Percentiles rank a stretch among this genome's conserved stretches.
phyloP scores from a whole-genome alignment of 2,329 filamentous ascomycete genomes.

The Phyllosticta citrichinensis region DNA sequence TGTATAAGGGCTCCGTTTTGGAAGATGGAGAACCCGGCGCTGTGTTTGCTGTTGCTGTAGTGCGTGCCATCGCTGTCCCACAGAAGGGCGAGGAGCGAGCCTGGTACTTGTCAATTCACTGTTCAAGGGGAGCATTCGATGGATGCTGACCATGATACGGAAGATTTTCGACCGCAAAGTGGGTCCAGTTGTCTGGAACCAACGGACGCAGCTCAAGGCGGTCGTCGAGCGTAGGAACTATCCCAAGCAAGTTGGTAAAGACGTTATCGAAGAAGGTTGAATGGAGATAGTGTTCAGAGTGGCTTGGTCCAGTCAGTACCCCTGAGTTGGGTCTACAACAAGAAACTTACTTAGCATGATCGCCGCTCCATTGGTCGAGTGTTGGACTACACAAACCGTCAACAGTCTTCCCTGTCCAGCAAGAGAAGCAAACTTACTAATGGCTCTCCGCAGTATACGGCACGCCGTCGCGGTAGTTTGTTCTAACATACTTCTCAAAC shows the following conservation, averaged over 20 bases:
- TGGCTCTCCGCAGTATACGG: conserved; percentile 38
- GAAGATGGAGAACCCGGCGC: conserved; percentile 28
- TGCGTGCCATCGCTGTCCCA: conserved; percentile 32
- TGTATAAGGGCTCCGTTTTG: conserved; percentile 27
- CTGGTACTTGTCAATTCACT: background rate
- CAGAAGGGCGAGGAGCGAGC: conserved; percentile 29
- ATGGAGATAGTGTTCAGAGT: conserved; percentile 36
- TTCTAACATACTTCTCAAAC: conserved; percentile 30
- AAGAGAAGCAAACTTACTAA: conserved; percentile 13
- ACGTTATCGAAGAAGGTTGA: conserved; percentile 38
- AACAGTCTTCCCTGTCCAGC: background rate
- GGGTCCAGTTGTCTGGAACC: conserved; percentile 24
- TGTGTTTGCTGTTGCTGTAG: conserved; percentile 22
- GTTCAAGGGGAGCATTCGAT: background rate
- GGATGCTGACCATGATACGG: conserved; percentile 30
- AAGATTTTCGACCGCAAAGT: conserved; percentile 36
- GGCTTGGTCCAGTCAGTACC: background rate
- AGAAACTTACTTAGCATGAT: conserved; percentile 24
- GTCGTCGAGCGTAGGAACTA: conserved; percentile 31
- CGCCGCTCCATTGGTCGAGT: conserved; percentile 26
- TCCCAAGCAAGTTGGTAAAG: conserved; percentile 34
- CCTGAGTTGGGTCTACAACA: background rate
- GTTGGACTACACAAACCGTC: conserved; percentile 18
- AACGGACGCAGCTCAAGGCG: conserved; percentile 31
- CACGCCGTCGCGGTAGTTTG: conserved; percentile 32